These are phyloP conservation scores for Coemansia brasiliensis DNA, from an alignment of 192 early-diverging fungal species.

Conservation along the genomic window DNA sequence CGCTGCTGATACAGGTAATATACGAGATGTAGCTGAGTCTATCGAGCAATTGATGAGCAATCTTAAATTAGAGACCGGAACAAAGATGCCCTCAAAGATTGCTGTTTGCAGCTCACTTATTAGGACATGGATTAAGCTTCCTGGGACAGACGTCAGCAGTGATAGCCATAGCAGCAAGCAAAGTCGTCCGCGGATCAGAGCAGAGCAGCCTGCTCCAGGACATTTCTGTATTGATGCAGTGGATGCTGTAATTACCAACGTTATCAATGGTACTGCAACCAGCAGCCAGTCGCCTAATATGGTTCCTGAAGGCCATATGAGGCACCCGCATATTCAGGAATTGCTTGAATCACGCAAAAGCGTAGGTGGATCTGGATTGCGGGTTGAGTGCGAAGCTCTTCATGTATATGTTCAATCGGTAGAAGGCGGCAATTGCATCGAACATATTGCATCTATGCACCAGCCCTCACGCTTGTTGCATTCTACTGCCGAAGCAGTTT, in stretches of 20 bases:
- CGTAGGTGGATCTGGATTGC: conserved; percentile 45
- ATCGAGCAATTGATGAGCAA: conserved; percentile 50
- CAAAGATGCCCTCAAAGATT: conserved; percentile 36
- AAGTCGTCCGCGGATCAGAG: conserved; percentile 15
- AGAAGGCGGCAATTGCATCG: conserved; percentile 27
- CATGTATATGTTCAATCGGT: conserved; percentile 36
- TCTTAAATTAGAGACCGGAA: conserved; percentile 24
- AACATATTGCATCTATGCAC: conserved; percentile 43
- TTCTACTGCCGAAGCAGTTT: conserved; percentile 8
- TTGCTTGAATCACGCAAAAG: conserved; percentile 52
- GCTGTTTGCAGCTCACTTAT: conserved; percentile 52
- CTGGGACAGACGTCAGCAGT: conserved; percentile 12
- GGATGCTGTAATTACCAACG: conserved; percentile 54
- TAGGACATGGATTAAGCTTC: conserved; percentile 48
- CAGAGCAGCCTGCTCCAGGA: conserved; percentile 21
- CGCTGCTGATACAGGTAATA: background rate
- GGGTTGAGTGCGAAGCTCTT: conserved; percentile 44
- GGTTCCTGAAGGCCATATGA: conserved; percentile 49
- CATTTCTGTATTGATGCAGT: conserved; percentile 52
- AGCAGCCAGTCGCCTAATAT: conserved; percentile 42
- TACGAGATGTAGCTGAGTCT: conserved; percentile 26
- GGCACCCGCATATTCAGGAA: conserved; percentile 54
- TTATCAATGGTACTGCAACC: conserved; percentile 51
- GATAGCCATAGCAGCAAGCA: background rate
- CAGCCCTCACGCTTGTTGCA: conserved; percentile 13